Conservation (phyloP, 306 rosid species). For the Lagenaria siceraria region DNA sequence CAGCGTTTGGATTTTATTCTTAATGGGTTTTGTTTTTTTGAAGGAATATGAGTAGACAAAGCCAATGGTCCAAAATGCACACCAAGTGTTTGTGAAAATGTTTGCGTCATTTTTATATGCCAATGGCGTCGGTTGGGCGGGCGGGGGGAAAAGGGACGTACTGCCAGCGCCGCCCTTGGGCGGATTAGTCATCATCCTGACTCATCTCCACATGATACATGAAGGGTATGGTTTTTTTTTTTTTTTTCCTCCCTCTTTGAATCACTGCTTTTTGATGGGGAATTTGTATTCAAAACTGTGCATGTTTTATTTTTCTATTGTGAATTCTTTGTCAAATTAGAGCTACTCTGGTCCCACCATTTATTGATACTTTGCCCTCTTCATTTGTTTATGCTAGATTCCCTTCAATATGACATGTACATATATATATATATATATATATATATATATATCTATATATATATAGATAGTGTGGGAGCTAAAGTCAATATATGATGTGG, state of each 20-base stretch:
- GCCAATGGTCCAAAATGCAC: not conserved
- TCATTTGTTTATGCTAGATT: slow-evolving; percentile 6
- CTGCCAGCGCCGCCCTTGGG: slow-evolving; percentile 22
- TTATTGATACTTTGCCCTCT: not conserved
- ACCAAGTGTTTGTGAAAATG: slow-evolving; percentile 1
- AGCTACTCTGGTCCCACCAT: slow-evolving; percentile 8
- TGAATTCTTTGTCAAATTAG: slow-evolving; percentile 20
- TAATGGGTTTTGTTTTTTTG: not conserved
- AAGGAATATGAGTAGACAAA: not conserved
- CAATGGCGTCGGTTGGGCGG: not conserved
- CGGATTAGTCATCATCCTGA: slow-evolving; percentile 27
- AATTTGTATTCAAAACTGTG: not conserved
- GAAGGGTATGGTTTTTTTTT: not conserved
- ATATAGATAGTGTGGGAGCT: not conserved
- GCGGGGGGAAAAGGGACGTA: not conserved
- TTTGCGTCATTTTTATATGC: not conserved
- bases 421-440: not conserved
- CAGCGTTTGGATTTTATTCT: not conserved
- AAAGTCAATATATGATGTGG: slow-evolving; percentile 10
- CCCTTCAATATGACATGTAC: not conserved
- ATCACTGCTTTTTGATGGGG: slow-evolving; percentile 1
- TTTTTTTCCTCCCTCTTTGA: not conserved
- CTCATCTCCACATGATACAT: slow-evolving; percentile 24
- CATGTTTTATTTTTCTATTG: not conserved
- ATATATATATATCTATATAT: not conserved